Base-by-base conservation (phyloP, 495 filamentous ascomycete species). In the Amniculicola lignicola region DNA sequence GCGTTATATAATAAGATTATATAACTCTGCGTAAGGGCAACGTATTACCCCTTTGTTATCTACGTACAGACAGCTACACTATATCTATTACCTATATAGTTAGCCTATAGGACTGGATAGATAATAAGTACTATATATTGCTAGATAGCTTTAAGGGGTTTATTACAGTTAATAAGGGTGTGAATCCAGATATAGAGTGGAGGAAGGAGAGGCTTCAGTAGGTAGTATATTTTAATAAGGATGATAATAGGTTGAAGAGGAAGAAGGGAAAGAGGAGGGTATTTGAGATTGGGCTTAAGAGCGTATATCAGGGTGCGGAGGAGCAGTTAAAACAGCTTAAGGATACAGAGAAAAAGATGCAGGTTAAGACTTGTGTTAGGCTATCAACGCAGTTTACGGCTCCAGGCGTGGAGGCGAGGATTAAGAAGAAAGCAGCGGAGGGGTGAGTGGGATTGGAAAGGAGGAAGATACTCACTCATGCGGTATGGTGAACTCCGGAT, bases 21-120 rank as follows among this genome's bases (percentile, higher is more conserved):
- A n/a, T n/a, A n/a, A n/a, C n/a, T n/a, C n/a, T n/a, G n/a, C n/a
- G n/a, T n/a, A n/a, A n/a, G n/a, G n/a, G n/a, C n/a, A n/a, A n/a
- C n/a, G n/a, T n/a, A n/a, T n/a, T n/a, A n/a, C n/a, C n/a, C n/a
- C n/a, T n/a, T n/a, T n/a, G n/a, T n/a, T n/a, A n/a, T n/a, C n/a
- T n/a, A n/a, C n/a, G n/a, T n/a, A n/a, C n/a, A n/a, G n/a, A n/a
- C n/a, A 86, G 82, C 55, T 73, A 81, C 15, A 75, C 78, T 16
- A 71, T 76, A 58, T 81, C 79, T 49, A 75, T 76, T 36, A 69
- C 69, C 49, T 80, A 86, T 60, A 62, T 79, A 21, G 77, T 83
- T 15, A 84, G 82, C 10, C 76, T 75, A 15, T 87, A 79, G 77
- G 79, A 81, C 37, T 87, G 81, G 82, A 76, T 72, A 21, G 74